A percentile compares a stretch with the other conserved stretches of the same genome.
These are phyloP conservation scores for Eutrema heterophyllum DNA, from an alignment of 345 rosid genomes.

Conservation along the genomic window DNA sequence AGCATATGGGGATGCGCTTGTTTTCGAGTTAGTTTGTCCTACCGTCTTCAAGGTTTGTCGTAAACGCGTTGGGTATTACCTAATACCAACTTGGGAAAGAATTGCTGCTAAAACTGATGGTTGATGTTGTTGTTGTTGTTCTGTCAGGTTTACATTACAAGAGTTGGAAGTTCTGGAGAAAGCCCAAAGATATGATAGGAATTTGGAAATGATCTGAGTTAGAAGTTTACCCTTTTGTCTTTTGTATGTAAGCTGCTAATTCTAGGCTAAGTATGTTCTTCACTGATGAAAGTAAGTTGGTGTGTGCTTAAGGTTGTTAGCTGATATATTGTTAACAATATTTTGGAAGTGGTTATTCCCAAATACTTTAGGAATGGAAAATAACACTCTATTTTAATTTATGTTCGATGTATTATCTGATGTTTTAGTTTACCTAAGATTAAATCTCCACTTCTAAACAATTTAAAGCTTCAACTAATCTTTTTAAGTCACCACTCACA, in stretches of 20 bases:
- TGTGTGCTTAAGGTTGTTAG: neutral
- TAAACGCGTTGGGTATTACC: neutral
- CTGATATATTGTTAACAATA: neutral
- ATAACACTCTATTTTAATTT: neutral
- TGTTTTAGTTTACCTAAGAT: too few species aligned
- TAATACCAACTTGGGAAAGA: neutral
- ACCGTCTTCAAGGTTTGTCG: constrained; percentile 58
- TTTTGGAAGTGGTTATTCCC: neutral
- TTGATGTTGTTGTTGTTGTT: neutral
- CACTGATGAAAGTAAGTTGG: neutral
- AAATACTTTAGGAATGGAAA: neutral
- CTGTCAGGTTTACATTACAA: constrained; percentile 21
- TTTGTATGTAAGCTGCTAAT: constrained; percentile 6
- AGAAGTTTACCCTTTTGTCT: neutral
- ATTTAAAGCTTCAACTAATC: too few species aligned
- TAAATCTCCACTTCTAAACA: too few species aligned
- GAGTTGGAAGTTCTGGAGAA: constrained; percentile 15
- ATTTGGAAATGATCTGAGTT: neutral
- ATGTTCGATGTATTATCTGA: neutral
- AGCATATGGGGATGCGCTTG: constrained; percentile 74
- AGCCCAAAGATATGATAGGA: neutral
- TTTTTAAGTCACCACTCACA: too few species aligned
- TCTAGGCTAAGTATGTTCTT: constrained; percentile 5
- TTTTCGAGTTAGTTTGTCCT: constrained; percentile 63
- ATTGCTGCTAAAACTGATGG: neutral